phyloP scores from a whole-genome alignment of 495 filamentous ascomycete genomes.

The Copromyces sp. region DNA sequence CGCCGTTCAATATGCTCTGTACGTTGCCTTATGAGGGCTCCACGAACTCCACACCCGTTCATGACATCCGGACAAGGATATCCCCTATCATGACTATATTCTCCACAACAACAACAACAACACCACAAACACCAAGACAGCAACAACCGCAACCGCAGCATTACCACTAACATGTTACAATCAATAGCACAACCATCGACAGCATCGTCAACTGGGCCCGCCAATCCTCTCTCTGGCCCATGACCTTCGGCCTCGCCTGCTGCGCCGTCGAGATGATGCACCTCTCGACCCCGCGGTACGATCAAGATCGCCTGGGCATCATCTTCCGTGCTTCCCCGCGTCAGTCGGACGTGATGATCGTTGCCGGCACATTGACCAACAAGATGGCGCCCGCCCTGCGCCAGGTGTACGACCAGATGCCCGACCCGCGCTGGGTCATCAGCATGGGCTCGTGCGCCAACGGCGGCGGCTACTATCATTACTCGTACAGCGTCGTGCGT shows the following conservation, averaged over 20 bases:
- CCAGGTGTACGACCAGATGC: slow-evolving; percentile 98
- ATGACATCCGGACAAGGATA: background rate
- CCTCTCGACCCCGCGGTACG: slow-evolving; percentile 88
- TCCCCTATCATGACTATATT: background rate
- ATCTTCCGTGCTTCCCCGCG: slow-evolving; percentile 94
- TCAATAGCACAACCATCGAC: slow-evolving; percentile 72
- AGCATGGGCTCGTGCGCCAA: slow-evolving; percentile 89
- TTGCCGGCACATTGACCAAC: slow-evolving; percentile 90
- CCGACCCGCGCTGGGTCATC: slow-evolving; percentile 87
- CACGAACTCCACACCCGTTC: background rate
- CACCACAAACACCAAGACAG: background rate
- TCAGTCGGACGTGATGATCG: slow-evolving; percentile 97
- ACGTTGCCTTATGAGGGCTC: slow-evolving; percentile 29
- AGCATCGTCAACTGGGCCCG: slow-evolving; percentile 91
- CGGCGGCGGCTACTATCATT: slow-evolving; percentile 90
- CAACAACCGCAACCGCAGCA: background rate
- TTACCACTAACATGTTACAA: slow-evolving; percentile 4
- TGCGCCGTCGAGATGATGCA: slow-evolving; percentile 99
- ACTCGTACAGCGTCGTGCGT: slow-evolving; percentile 78
- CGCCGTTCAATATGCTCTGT: slow-evolving; percentile 95
- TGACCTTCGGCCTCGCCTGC: slow-evolving; percentile 96
- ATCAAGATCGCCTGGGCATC: slow-evolving; percentile 91
- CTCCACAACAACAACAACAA: background rate
- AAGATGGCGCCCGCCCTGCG: slow-evolving; percentile 95
- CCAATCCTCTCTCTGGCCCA: slow-evolving; percentile 89